A percentile compares a stretch with the other conserved stretches of the same genome.
phyloP scores from a whole-genome alignment of 495 filamentous ascomycete species.

The Xylaria flabelliformis region DNA sequence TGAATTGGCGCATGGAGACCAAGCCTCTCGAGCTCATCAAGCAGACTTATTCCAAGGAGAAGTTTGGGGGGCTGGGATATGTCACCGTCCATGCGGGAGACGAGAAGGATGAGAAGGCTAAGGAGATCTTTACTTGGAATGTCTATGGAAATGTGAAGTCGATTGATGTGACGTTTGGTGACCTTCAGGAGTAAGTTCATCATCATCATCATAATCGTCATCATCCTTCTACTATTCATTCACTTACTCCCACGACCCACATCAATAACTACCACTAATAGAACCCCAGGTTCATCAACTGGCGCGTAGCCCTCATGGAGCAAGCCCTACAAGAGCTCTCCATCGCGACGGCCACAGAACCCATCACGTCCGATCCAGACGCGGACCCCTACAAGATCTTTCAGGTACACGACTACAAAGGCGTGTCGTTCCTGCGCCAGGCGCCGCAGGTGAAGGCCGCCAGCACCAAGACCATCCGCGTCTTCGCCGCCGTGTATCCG shows the following conservation, averaged over 20 bases:
- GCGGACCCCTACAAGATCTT: conserved; percentile 84
- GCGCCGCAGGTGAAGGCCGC: conserved; percentile 72
- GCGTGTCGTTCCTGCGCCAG: conserved; percentile 78
- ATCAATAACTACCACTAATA: no score
- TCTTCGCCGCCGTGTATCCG: conserved; percentile 80
- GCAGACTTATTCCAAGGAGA: conserved; percentile 54
- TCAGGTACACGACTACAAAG: conserved; percentile 90
- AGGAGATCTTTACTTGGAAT: conserved; percentile 78
- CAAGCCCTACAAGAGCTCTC: conserved; percentile 72
- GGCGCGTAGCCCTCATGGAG: conserved; percentile 89
- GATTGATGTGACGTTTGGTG: conserved; percentile 72
- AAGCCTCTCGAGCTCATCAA: conserved; percentile 55
- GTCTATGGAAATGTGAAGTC: conserved; percentile 83
- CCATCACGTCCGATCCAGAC: conserved; percentile 77
- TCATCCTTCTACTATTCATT: no score
- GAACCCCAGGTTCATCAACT: conserved; percentile 73
- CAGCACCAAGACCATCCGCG: conserved; percentile 76
- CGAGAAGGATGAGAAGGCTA: conserved; percentile 36
- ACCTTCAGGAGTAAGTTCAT: conserved; percentile 73
- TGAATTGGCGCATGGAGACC: conserved; percentile 77
- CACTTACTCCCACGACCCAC: no score
- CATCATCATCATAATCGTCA: no score
- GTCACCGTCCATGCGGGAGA: conserved; percentile 53
- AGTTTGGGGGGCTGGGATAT: conserved; percentile 65
- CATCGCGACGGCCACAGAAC: conserved; percentile 66